phyloP scores from a whole-genome alignment of 2,329 filamentous ascomycete genomes.

The Aspergillus versicolor region DNA sequence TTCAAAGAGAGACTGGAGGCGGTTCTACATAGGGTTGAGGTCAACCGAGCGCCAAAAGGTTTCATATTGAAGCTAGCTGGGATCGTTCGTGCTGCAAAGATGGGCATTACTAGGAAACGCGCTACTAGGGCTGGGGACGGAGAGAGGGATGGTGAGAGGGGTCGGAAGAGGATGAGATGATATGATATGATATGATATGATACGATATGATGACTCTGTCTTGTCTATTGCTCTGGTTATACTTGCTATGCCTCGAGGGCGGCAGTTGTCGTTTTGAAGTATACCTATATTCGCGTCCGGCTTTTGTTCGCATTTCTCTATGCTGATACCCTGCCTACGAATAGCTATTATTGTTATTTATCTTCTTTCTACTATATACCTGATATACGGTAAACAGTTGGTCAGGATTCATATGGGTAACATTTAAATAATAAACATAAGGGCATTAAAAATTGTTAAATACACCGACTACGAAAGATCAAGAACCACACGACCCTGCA shows the following conservation, averaged over 20 bases:
- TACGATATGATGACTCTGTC: neutral
- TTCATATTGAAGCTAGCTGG: constrained; percentile 35
- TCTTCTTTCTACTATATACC: neutral
- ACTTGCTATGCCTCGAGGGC: neutral
- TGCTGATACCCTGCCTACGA: neutral
- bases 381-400: neutral
- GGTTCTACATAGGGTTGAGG: constrained; percentile 44
- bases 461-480: constrained; percentile 33
- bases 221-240: neutral
- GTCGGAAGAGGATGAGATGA: constrained; percentile 36
- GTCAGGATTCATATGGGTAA: neutral
- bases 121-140: constrained; percentile 24
- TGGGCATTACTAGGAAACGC: constrained; percentile 28
- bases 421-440: neutral
- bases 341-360: neutral
- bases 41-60: constrained; percentile 38
- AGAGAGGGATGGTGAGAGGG: constrained; percentile 20
- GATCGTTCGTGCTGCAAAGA: constrained; percentile 31
- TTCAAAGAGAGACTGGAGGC: constrained; percentile 29
- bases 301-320: neutral
- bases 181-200: neutral
- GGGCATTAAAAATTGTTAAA: neutral
- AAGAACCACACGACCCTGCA: constrained; percentile 50
- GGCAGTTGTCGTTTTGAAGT: neutral
- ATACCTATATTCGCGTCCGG: neutral